These are phyloP conservation scores for Ogataea paraovalis DNA, from an alignment of 805 yeast genomes.

Conservation along the genomic window DNA sequence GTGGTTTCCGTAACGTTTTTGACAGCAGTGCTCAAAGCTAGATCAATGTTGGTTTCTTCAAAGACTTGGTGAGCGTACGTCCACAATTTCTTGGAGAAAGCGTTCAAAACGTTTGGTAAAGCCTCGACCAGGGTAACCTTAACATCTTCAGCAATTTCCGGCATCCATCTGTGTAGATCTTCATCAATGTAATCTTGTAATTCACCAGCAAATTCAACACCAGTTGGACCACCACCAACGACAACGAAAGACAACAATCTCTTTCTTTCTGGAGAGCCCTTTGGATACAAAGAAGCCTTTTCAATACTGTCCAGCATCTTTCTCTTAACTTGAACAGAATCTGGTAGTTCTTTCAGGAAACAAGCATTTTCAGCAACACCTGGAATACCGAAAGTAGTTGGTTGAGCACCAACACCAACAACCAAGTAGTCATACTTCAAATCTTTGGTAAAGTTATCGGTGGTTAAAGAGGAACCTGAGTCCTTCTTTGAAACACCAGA, in stretches of 20 bases:
- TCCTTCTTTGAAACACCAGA: slow-evolving; percentile 46
- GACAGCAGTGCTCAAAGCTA: slow-evolving; percentile 46
- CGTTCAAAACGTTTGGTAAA: slow-evolving; percentile 48
- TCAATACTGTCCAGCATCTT: slow-evolving; percentile 48
- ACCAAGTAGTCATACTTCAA: slow-evolving; percentile 45
- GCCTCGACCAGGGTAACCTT: slow-evolving; percentile 50
- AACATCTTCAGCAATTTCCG: slow-evolving; percentile 47
- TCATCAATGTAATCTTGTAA: slow-evolving; percentile 54
- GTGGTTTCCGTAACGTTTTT: slow-evolving; percentile 43
- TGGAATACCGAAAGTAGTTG: slow-evolving; percentile 53
- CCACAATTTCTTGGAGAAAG: slow-evolving; percentile 47
- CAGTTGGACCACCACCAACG: slow-evolving; percentile 59
- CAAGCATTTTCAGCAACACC: slow-evolving; percentile 53
- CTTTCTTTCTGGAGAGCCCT: slow-evolving; percentile 48
- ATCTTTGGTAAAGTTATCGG: slow-evolving; percentile 33
- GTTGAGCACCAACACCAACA: slow-evolving; percentile 56
- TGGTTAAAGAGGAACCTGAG: slow-evolving; percentile 37
- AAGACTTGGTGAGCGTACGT: slow-evolving; percentile 50
- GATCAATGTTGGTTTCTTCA: slow-evolving; percentile 44
- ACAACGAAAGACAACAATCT: slow-evolving; percentile 49
- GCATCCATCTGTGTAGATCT: slow-evolving; percentile 52
- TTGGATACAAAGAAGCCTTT: slow-evolving; percentile 50
- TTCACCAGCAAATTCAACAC: slow-evolving; percentile 57
- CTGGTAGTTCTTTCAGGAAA: slow-evolving; percentile 50
- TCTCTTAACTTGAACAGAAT: slow-evolving; percentile 45